Evolutionary conservation across 805 yeast genomes (phyloP).

Genomic region (Ogataea haglerorum): DNA sequence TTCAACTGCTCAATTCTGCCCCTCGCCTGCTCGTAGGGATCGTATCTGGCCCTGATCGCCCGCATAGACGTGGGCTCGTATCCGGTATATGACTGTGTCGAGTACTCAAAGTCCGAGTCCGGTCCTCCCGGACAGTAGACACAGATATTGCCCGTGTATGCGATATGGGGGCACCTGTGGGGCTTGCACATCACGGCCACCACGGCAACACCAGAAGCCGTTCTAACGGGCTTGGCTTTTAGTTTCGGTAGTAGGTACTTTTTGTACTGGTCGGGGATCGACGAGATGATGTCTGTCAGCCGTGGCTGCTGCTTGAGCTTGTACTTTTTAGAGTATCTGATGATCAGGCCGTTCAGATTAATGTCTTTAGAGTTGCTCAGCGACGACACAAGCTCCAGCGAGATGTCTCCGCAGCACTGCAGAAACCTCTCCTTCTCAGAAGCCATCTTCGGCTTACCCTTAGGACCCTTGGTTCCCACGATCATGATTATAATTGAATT

Average conservation of each 20-base stretch:
- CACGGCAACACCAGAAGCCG: conserved; percentile 98
- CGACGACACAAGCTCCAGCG: conserved; percentile 78
- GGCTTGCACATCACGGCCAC: conserved; percentile 99
- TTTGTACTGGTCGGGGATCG: conserved; percentile 95
- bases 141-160: conserved; percentile 97
- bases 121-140: conserved; percentile 99
- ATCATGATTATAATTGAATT: conserved; percentile 19
- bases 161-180: conserved; percentile 98
- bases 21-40: conserved; percentile 97
- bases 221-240: conserved; percentile 97
- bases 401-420: conserved; percentile 89
- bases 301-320: conserved; percentile 90
- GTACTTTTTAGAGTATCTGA: conserved; percentile 82
- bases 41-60: conserved; percentile 97
- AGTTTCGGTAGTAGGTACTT: conserved; percentile 87
- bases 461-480: conserved; percentile 31
- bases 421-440: conserved; percentile 93
- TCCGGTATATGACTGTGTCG: conserved; percentile 97
- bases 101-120: conserved; percentile 95
- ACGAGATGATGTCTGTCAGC: conserved; percentile 87
- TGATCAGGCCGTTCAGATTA: conserved; percentile 86
- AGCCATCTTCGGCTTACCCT: conserved; percentile 60
- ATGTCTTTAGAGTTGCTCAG: conserved; percentile 72
- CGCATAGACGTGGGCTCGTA: conserved; percentile 99
- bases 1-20: conserved; percentile 95